phyloP scores from a whole-genome alignment of 495 filamentous ascomycete species.

The Penicillium coprophilum region DNA sequence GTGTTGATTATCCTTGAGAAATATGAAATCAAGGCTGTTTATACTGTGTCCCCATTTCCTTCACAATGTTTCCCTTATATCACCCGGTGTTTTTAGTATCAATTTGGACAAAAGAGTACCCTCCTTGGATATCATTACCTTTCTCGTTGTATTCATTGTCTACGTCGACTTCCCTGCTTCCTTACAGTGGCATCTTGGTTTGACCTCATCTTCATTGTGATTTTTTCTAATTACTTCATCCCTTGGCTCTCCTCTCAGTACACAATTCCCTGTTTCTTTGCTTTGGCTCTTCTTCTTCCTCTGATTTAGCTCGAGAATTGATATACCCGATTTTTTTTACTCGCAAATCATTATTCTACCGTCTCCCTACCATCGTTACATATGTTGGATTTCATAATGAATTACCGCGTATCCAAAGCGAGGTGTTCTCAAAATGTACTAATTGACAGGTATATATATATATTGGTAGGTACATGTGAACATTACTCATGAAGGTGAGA shows the following conservation, averaged over 20 bases:
- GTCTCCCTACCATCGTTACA: neutral
- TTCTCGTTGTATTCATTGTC: neutral
- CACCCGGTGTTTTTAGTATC: neutral
- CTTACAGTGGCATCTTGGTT: neutral
- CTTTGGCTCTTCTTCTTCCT: slow-evolving; percentile 1
- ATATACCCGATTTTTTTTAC: slow-evolving; percentile 25
- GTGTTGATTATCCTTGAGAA: slow-evolving; percentile 13
- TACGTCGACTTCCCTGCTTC: slow-evolving; percentile 5
- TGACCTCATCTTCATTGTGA: slow-evolving; percentile 19
- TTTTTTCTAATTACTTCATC: slow-evolving; percentile 19
- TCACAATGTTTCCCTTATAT: slow-evolving; percentile 4
- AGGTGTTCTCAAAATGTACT: neutral
- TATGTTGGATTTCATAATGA: neutral
- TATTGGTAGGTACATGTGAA: neutral
- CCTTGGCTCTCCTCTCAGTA: slow-evolving; percentile 1
- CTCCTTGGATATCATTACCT: neutral
- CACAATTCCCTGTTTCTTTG: slow-evolving; percentile 3
- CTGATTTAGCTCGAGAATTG: slow-evolving; percentile 16
- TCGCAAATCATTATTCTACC: neutral
- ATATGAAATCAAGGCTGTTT: slow-evolving; percentile 10
- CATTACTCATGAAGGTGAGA: slow-evolving; percentile 8
- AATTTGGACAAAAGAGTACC: neutral
- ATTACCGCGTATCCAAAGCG: neutral
- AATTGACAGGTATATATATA: neutral
- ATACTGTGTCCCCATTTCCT: slow-evolving; percentile 6